phyloP scores from a whole-genome alignment of 106 monocot genomes.

The Allium fistulosum region DNA sequence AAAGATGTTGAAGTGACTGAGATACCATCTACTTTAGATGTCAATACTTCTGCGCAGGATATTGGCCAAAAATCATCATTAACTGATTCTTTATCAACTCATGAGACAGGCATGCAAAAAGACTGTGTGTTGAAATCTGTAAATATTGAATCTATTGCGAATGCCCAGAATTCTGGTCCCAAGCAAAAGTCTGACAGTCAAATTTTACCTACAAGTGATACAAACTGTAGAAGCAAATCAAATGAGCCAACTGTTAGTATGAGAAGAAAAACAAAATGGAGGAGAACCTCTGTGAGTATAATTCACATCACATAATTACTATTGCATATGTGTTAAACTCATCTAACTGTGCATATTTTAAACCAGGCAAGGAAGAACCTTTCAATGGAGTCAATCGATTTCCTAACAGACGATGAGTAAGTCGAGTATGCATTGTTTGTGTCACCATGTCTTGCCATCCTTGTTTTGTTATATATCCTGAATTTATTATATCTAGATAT shows the following conservation, averaged over 20 bases:
- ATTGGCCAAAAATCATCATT: constrained; percentile 7
- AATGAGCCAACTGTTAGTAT: constrained; percentile 12
- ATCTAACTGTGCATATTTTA: background rate
- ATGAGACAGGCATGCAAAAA: constrained; percentile 7
- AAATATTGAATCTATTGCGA: constrained; percentile 8
- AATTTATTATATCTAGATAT: too few species aligned
- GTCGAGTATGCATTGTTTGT: constrained; percentile 13
- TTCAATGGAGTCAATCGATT: constrained; percentile 61
- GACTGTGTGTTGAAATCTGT: constrained; percentile 5
- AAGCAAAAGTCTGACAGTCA: constrained; percentile 16
- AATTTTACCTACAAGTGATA: constrained; percentile 7
- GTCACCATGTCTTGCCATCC: background rate
- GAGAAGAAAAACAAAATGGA: constrained; percentile 34
- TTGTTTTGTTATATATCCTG: background rate
- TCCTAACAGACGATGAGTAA: constrained; percentile 63
- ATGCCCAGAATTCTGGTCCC: constrained; percentile 6
- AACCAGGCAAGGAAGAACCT: constrained; percentile 71
- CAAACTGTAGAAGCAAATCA: constrained; percentile 15
- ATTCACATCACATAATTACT: constrained; percentile 1
- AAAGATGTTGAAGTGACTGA: constrained; percentile 9
- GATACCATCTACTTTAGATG: constrained; percentile 5
- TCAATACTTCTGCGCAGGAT: constrained; percentile 4
- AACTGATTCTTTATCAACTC: constrained; percentile 6
- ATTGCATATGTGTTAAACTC: background rate
- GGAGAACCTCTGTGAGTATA: constrained; percentile 49